Base-by-base conservation (phyloP, 176 grass and related monocot species). In the Musa troglodytarum region DNA sequence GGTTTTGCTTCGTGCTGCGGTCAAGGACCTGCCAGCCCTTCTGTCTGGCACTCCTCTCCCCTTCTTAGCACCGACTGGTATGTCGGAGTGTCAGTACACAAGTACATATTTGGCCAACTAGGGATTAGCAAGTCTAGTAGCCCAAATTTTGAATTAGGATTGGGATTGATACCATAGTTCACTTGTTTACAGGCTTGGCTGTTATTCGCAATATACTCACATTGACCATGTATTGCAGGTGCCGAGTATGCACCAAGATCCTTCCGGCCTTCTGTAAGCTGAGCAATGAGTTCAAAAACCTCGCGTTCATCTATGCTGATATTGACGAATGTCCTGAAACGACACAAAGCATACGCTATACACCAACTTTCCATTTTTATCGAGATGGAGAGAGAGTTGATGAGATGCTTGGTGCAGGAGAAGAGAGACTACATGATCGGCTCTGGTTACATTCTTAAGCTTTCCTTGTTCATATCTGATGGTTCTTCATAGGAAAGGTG, bases 251-350 rank as follows among this genome's bases (percentile, higher is more conserved):
- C 78, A 87, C 73, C 21, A 84, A 87, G 65, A 94, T 91, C 50
- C 88, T 87, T 81, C 90, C 95, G 54, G 63, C 88, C 14, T 93
- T 94, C 77, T 82, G 78, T 76, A 81, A 25, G 23, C 80, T 89
- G 16, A 99, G 95, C 76, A 91, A 94, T 63, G 77, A 94, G 78
- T 99, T 99, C 76, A 94, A 99, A 77, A 89, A 77, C 24, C 76
- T 99, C 52, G 65, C 69, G 15, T 98, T 98, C 80, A 62, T 99
- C 43, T 99, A 99, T 76, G 95, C 82, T 1, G 82, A 93, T 77
- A 91, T 99, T 63, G 95, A 94, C 71, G 88, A 93, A 70, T 99
- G 95, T 76, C 90, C 88, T 0, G 86, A 98, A 82, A 91, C 86
- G 62, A 94, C 95, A 74, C 88, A 74, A 49, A 87, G 54, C 58